A percentile compares a stretch with the other conserved stretches of the same genome.
Conservation (phyloP, 345 rosid species). For the Lagerstroemia speciosa region DNA sequence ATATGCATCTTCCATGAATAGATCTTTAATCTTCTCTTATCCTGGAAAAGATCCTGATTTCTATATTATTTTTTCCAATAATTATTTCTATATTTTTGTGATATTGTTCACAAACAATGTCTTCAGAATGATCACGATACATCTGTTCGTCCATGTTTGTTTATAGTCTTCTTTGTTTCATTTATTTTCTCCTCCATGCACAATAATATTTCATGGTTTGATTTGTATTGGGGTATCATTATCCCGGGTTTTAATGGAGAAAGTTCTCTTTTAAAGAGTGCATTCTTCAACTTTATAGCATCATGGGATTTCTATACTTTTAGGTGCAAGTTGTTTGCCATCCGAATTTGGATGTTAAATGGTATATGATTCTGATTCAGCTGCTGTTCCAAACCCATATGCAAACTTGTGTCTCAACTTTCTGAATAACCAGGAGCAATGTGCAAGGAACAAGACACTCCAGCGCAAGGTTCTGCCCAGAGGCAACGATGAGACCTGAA, state of each 20-base stretch:
- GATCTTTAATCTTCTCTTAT: background rate
- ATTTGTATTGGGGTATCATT: background rate
- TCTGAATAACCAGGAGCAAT: conserved; percentile 38
- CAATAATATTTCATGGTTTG: background rate
- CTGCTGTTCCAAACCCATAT: background rate
- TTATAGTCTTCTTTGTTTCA: background rate
- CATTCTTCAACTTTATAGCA: too few species aligned
- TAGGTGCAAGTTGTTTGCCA: background rate
- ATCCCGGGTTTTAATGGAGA: too few species aligned
- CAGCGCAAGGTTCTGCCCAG: conserved; percentile 11
- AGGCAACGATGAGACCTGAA: background rate
- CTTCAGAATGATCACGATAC: background rate
- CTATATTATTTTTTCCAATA: too few species aligned
- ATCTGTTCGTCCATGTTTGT: background rate
- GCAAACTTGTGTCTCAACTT: background rate
- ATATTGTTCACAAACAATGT: background rate
- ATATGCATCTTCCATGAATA: background rate
- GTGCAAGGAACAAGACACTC: conserved; percentile 39
- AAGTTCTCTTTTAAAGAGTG: too few species aligned
- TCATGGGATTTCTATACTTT: background rate
- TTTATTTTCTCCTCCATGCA: background rate
- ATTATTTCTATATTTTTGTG: background rate
- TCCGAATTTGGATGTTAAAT: background rate
- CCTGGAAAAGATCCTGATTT: too few species aligned
- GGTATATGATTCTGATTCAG: background rate